Evolutionary conservation across 1,139 yeast species (phyloP).

Genomic region (Ashbya aceris): DNA sequence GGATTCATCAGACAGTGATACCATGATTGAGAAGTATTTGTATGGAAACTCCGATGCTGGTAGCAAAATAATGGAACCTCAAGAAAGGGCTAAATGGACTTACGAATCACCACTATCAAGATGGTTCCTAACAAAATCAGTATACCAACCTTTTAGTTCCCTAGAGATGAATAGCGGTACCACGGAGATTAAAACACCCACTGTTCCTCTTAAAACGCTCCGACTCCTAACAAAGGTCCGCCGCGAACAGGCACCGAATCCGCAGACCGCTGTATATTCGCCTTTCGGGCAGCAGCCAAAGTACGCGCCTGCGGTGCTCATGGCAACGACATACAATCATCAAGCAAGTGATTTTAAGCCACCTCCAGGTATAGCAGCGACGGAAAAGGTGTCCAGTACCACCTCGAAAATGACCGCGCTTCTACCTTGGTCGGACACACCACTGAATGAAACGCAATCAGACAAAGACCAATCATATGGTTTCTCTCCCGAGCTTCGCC

Average conservation of each 20-base stretch:
- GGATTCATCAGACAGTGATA: conserved; percentile 3
- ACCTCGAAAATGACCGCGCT: not conserved
- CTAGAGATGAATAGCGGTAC: not conserved
- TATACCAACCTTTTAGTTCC: not conserved
- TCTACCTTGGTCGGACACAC: not conserved
- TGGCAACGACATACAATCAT: not conserved
- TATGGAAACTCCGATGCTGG: conserved; percentile 21
- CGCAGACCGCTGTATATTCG: not conserved
- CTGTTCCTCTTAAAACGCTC: conserved; percentile 19
- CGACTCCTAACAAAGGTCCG: conserved; percentile 14
- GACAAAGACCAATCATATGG: not conserved
- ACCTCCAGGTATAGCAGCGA: not conserved
- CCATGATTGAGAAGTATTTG: conserved; percentile 14
- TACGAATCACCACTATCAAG: conserved; percentile 27
- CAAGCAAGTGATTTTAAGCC: not conserved
- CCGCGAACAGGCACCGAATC: conserved; percentile 2
- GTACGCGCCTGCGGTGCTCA: not conserved
- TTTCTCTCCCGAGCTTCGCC: no score
- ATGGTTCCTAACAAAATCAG: conserved; percentile 27
- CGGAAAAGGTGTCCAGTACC: not conserved
- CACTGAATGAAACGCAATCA: not conserved
- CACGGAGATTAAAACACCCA: conserved; percentile 15
- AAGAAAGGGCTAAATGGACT: conserved; percentile 18
- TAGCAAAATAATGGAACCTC: conserved; percentile 12
- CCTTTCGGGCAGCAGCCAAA: not conserved